phyloP scores from a whole-genome alignment of 2,329 filamentous ascomycete genomes.

The Talaromyces sp. region DNA sequence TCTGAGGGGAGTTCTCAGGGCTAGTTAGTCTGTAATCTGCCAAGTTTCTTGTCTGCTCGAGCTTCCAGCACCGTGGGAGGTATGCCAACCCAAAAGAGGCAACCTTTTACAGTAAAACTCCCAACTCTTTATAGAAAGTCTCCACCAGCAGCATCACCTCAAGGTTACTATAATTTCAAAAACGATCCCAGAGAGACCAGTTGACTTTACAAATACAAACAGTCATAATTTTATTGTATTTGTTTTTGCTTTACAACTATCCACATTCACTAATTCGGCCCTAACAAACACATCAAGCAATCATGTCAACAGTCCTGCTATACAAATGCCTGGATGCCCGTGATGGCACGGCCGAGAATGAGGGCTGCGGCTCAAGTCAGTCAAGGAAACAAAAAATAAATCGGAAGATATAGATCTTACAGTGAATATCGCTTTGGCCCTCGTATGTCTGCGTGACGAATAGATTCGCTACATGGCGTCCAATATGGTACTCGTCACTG shows the following conservation, averaged over 20 bases:
- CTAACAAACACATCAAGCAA: neutral
- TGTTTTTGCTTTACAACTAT: neutral
- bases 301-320: conserved; percentile 30
- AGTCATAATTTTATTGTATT: too few species aligned
- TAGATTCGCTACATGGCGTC: conserved; percentile 88
- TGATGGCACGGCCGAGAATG: conserved; percentile 64
- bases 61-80: too few species aligned
- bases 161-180: too few species aligned
- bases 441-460: conserved; percentile 98
- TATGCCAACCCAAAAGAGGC: too few species aligned
- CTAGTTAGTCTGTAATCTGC: too few species aligned
- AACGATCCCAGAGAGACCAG: too few species aligned
- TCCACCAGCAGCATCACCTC: too few species aligned
- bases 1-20: too few species aligned
- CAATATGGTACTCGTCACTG: conserved; percentile 94
- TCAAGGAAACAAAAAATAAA: neutral
- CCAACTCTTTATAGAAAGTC: too few species aligned
- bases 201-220: too few species aligned
- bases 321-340: conserved; percentile 74
- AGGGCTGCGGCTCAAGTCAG: conserved; percentile 45
- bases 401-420: conserved; percentile 50
- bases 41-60: too few species aligned
- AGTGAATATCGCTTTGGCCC: conserved; percentile 95
- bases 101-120: too few species aligned
- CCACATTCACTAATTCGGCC: neutral